phyloP scores from a whole-genome alignment of 108 stramenopile species.

The Licmophora abbreviata region DNA sequence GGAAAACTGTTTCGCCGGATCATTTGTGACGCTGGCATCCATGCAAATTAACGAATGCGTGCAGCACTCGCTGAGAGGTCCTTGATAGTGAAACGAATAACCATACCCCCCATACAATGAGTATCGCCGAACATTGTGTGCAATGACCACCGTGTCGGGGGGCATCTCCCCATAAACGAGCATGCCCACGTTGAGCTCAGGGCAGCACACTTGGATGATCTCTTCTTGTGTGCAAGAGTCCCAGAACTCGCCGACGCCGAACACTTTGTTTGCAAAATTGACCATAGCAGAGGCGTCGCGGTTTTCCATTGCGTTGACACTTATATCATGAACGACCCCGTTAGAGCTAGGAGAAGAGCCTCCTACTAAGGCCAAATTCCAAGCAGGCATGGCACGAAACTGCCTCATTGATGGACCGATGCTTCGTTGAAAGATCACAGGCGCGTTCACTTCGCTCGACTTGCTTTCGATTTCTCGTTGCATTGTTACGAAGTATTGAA shows the following conservation, averaged over 20 bases:
- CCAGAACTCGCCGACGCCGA: background rate
- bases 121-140: background rate
- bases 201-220: background rate
- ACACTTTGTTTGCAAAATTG: background rate
- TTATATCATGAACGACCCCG: background rate
- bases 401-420: no score
- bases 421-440: no score
- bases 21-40: background rate
- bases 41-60: background rate
- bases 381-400: background rate
- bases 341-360: background rate
- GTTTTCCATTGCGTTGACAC: background rate
- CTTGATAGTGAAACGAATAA: background rate
- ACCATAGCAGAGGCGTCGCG: background rate
- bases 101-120: background rate
- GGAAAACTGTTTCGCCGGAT: no score
- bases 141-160: constrained; percentile 1
- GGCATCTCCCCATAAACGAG: background rate
- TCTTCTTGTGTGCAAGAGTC: background rate
- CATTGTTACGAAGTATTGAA: background rate
- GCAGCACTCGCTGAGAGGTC: background rate
- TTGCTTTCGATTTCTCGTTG: background rate
- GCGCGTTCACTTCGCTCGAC: background rate
- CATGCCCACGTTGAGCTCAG: background rate
- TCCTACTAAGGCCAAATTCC: background rate